Conservation (phyloP, 2,329 filamentous ascomycete genomes). For the Pseudonectria foliicola region DNA sequence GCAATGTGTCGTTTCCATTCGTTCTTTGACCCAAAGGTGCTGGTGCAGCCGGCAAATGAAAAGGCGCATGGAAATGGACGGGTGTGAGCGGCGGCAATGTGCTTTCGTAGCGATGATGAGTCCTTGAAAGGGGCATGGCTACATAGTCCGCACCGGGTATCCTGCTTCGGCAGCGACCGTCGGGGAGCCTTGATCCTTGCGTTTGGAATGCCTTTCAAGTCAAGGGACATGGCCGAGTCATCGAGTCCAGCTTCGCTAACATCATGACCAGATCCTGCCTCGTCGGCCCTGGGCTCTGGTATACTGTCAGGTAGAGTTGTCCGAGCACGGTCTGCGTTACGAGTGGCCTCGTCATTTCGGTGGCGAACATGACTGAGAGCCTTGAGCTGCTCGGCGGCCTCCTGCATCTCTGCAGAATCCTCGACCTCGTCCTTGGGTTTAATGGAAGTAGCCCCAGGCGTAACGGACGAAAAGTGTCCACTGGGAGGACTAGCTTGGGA, state of each 20-base stretch:
- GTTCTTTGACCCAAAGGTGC: conserved; percentile 86
- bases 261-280: conserved; percentile 25
- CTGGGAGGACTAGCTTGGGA: conserved; percentile 23
- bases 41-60: conserved; percentile 72
- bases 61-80: conserved; percentile 81
- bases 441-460: conserved; percentile 10
- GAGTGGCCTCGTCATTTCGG: conserved; percentile 37
- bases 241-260: conserved; percentile 25
- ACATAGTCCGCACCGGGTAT: conserved; percentile 54
- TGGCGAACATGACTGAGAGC: conserved; percentile 57
- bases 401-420: conserved; percentile 63
- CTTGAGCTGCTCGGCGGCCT: conserved; percentile 60
- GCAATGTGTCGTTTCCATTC: conserved; percentile 96
- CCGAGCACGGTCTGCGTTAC: conserved; percentile 24
- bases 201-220: conserved; percentile 18
- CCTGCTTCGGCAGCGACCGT: conserved; percentile 49
- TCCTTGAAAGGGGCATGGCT: conserved; percentile 61
- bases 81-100: conserved; percentile 61
- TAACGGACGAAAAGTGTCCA: conserved; percentile 13
- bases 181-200: conserved; percentile 35
- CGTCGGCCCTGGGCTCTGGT: conserved; percentile 24
- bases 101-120: conserved; percentile 57
- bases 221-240: conserved; percentile 14
- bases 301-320: conserved; percentile 33
- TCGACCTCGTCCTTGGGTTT: conserved; percentile 37